Evolutionary conservation across 1,284 basidiomycete species (phyloP), one percentile per base, ranked within the genome.

Genomic region (Cryptococcus jaspeensis): DNA sequence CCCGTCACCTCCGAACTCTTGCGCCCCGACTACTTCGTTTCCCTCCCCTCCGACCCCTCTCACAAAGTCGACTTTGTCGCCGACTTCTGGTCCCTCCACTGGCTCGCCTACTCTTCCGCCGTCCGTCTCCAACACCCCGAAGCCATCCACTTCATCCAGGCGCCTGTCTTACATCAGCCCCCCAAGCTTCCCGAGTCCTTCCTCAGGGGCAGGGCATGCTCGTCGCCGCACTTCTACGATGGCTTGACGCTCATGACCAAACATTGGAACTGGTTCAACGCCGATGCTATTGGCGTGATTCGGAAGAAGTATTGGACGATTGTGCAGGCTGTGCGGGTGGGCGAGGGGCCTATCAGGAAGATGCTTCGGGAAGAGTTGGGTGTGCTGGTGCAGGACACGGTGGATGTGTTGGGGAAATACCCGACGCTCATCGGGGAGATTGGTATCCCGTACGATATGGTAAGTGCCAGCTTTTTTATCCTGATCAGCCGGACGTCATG

Each of bases 351-450:
- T 0, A 96, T 99, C 57, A 84, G 94, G 8, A 85, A 85, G 53
- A 88, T 85, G 28, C 75, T 98, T 4, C 87, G 89, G 65, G 85
- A 89, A 57, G 95, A 98, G 74, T 82, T 99, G 6, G 87, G 83
- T 13, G 84, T 89, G 44, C 80, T 98, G 43, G 87, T 89, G 67
- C 80, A 80, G 39, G 85, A 86, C 48, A 82, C 90, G 1, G 67
- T 71, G 43, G 78, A 81, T 53, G 72, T 76, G 11, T 69, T 82
- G 18, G 85, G 85, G 13, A 65, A 81, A n/a, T 97, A 90, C 68
- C 95, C 95, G 0, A 95, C 90, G 0, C 81, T 98, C 64, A 90
- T 99, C 52, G 94, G 95, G 25, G 95, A 99, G 79, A 94, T 98
- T 51, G 95, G 95, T 8, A 90, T 87, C 5, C 95, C 95, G 0